A percentile compares a stretch with the other conserved stretches of the same genome.
Conservation (phyloP, 768 basidiomycete genomes). For the Podaxis sp. region DNA sequence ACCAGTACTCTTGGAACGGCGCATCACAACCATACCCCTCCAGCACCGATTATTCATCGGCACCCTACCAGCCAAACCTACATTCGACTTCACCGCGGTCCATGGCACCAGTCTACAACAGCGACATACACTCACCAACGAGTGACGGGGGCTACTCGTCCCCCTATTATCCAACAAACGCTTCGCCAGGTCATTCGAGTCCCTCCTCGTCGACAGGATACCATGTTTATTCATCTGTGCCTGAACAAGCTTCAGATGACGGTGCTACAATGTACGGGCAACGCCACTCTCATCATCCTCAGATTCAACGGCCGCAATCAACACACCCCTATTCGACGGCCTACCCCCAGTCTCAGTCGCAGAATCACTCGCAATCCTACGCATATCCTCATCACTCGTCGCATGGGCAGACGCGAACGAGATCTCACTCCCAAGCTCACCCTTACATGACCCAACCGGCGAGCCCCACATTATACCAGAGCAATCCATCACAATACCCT, state of each 20-base stretch:
- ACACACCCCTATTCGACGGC: slow-evolving; percentile 25
- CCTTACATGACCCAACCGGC: slow-evolving; percentile 13
- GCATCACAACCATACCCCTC: slow-evolving; percentile 8
- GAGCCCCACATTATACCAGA: slow-evolving; percentile 17
- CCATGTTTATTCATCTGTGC: slow-evolving; percentile 19
- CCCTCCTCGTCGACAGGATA: slow-evolving; percentile 19
- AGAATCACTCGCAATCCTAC: slow-evolving; percentile 33
- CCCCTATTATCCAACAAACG: slow-evolving; percentile 19
- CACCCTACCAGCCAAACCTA: neutral
- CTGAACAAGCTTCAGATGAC: slow-evolving; percentile 6
- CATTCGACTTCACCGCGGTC: neutral
- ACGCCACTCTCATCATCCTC: slow-evolving; percentile 15
- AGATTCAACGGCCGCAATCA: slow-evolving; percentile 27
- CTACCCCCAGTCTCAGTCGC: slow-evolving; percentile 33
- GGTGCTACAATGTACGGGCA: slow-evolving; percentile 2
- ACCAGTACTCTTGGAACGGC: slow-evolving; percentile 34
- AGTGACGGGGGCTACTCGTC: slow-evolving; percentile 17
- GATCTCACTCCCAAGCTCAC: slow-evolving; percentile 39
- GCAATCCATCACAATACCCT: slow-evolving; percentile 24
- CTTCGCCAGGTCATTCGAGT: slow-evolving; percentile 19
- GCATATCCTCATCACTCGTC: slow-evolving; percentile 28
- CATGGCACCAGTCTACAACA: slow-evolving; percentile 4
- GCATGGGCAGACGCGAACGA: slow-evolving; percentile 29
- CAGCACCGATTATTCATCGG: neutral
- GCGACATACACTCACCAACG: neutral